These are phyloP conservation scores for Takashimella koratensis DNA, from an alignment of 1,284 basidiomycete genomes.

Conservation along the genomic window DNA sequence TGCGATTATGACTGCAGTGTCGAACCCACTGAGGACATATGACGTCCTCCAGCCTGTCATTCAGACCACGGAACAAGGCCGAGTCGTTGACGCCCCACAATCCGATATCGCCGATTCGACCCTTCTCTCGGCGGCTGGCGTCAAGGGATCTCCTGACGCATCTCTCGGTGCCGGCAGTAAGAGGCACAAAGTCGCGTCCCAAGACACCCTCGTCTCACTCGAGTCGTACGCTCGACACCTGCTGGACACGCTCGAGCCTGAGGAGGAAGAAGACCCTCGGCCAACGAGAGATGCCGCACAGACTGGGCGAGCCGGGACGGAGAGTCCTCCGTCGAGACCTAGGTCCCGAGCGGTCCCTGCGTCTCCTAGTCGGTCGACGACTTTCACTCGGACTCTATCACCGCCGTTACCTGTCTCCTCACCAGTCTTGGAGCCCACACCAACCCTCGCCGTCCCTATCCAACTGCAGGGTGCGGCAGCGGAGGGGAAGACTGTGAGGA, in stretches of 20 bases:
- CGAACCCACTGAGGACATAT: slow-evolving; percentile 31
- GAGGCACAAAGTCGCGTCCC: background rate
- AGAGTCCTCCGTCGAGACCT: background rate
- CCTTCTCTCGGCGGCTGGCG: background rate
- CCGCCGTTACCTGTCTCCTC: slow-evolving; percentile 3
- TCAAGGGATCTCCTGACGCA: background rate
- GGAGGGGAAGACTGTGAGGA: background rate
- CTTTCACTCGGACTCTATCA: slow-evolving; percentile 1
- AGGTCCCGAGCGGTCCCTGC: slow-evolving; percentile 8
- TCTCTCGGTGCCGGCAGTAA: background rate
- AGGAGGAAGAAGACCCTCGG: slow-evolving; percentile 2
- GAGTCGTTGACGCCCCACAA: slow-evolving; percentile 10
- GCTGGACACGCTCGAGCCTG: slow-evolving; percentile 21
- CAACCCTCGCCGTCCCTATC: too few relatives aligned
- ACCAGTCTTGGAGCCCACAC: background rate
- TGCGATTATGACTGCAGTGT: slow-evolving; percentile 12
- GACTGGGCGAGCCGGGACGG: background rate
- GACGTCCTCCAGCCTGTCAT: slow-evolving; percentile 45
- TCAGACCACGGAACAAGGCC: slow-evolving; percentile 46
- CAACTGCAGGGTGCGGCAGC: too few relatives aligned
- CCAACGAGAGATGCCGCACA: background rate
- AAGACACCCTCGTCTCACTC: slow-evolving; percentile 15
- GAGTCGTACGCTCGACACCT: slow-evolving; percentile 36
- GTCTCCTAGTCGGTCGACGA: slow-evolving; percentile 10
- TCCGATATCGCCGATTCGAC: background rate